Base-by-base conservation (phyloP, 2,329 filamentous ascomycete genomes). In the Cordyceps cicadae region DNA sequence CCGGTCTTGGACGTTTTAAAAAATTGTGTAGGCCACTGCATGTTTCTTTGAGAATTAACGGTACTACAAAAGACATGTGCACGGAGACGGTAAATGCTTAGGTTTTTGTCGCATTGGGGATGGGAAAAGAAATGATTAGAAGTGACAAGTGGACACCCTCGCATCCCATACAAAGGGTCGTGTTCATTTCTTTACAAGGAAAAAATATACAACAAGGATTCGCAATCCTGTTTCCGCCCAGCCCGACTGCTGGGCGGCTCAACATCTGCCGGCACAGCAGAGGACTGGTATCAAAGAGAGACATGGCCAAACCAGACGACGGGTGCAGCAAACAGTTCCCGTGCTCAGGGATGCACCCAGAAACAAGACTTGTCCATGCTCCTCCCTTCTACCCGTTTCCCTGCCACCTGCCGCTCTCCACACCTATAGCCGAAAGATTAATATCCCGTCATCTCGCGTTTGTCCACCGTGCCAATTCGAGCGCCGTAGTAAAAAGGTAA, bases 171-270 rank as follows among this genome's bases (percentile, higher is more conserved):
- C 46, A 54, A 34, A 37, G 34, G 61, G 57, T n/a, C 45, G 19
- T 41, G 29, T 21, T 60, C n/a, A 59, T 52, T 54, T 60, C 51
- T 53, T 60, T 62, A 54, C 51, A 59, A 62, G 61, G 61, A 62
- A 60, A 60, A 62, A 62, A 62, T 62, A 46, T 62, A 62, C 61
- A 62, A 62, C 61, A 60, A 60, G 57, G 53, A 62, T 50, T 55
- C 49, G n/a, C 19, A 21, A 52, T 60, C 45, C 55, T 54, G 34
- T 60, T 60, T 51, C 46, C 54, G 39, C 54, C 54, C 49, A 49
- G 60, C 43, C 55, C 43, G 43, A 51, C 39, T 54, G 48, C 51
- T 43, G 58, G 21, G 51, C 45, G 34, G 58, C 19, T 48, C 11
- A 60, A 15, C 51, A 50, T 43, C 17, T 43, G 49, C 21, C 50